Evolutionary conservation across 2,329 filamentous ascomycete genomes (phyloP).

Genomic region (Arthrobotrys entomopaga): DNA sequence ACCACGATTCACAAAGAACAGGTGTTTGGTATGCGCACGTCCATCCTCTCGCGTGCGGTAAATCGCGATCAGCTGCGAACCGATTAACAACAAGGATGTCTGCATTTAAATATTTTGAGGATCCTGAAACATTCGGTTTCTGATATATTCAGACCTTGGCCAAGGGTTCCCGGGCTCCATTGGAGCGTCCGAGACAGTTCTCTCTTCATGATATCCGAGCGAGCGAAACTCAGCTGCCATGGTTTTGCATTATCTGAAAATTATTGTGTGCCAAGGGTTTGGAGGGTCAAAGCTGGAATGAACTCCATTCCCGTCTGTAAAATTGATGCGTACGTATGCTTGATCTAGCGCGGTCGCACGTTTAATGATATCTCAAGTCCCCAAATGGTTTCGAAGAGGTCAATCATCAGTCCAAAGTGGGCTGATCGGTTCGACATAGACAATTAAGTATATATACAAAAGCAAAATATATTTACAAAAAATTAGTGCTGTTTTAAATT

Average conservation of each 20-base stretch:
- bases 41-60: slow-evolving; percentile 4
- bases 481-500: too few species aligned
- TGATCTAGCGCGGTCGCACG: too few species aligned
- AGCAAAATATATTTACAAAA: too few species aligned
- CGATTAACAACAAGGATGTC: slow-evolving; percentile 26
- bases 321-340: too few species aligned
- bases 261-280: slow-evolving; percentile 17
- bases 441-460: too few species aligned
- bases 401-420: too few species aligned
- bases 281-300: slow-evolving; percentile 27
- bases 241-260: slow-evolving; percentile 41
- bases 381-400: too few species aligned
- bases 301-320: too few species aligned
- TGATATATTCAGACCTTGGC: slow-evolving; percentile 45
- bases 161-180: slow-evolving; percentile 25
- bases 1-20: slow-evolving; percentile 13
- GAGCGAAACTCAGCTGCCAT: too few species aligned
- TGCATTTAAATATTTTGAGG: slow-evolving; percentile 9
- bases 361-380: too few species aligned
- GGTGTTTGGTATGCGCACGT: slow-evolving; percentile 9
- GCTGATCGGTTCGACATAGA: too few species aligned
- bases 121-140: slow-evolving; percentile 53
- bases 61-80: slow-evolving; percentile 36
- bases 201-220: slow-evolving; percentile 17
- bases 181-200: slow-evolving; percentile 13